Evolutionary conservation across 2,329 filamentous ascomycete species (phyloP).

Genomic region (Parasarocladium wereldwijsianum): DNA sequence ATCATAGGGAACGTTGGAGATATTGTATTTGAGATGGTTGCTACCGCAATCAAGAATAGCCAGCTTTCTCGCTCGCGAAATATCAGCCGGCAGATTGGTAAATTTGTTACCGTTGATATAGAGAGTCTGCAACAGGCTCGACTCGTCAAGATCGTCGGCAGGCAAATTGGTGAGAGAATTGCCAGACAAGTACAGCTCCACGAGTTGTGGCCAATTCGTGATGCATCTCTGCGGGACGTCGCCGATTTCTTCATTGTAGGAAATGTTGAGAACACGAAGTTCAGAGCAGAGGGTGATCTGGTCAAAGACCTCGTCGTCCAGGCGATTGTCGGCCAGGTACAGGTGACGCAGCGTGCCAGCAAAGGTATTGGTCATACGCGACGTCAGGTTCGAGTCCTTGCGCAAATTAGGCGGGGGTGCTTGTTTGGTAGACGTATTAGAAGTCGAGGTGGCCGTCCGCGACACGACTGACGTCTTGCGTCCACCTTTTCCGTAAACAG

Average conservation of each 20-base stretch:
- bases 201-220: conserved; percentile 76
- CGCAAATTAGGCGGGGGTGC: conserved; percentile 31
- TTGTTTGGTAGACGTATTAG: conserved; percentile 17
- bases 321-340: conserved; percentile 81
- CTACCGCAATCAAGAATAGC: conserved; percentile 88
- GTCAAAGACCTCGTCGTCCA: conserved; percentile 91
- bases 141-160: conserved; percentile 85
- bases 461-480: conserved; percentile 76
- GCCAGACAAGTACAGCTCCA: conserved; percentile 86
- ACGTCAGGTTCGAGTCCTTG: conserved; percentile 82
- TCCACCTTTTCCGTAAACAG: conserved; percentile 62
- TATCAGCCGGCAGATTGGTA: conserved; percentile 86
- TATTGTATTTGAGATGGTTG: conserved; percentile 95
- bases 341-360: conserved; percentile 71
- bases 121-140: conserved; percentile 71
- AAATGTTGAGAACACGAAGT: conserved; percentile 77
- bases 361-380: conserved; percentile 72
- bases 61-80: conserved; percentile 73
- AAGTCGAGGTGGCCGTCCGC: conserved; percentile 32
- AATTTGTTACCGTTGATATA: conserved; percentile 98
- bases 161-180: conserved; percentile 87
- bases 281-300: conserved; percentile 73
- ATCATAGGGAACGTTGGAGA: conserved; percentile 96
- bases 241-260: conserved; percentile 77
- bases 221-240: conserved; percentile 85